phyloP scores from a whole-genome alignment of 2,329 filamentous ascomycete species.

The Tolypocladium endophyticum region DNA sequence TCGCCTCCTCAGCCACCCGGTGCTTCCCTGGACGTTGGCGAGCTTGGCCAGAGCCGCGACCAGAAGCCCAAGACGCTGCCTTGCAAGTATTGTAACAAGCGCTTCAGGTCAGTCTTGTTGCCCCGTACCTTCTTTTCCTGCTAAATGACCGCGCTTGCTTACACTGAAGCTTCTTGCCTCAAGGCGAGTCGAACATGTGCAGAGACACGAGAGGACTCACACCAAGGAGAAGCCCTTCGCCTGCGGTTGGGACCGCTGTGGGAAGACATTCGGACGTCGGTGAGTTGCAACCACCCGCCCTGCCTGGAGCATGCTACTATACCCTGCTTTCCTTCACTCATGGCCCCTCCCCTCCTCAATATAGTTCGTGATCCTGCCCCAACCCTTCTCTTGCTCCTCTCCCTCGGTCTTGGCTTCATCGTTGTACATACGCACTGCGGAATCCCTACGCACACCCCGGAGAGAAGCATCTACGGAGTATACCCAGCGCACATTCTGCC shows the following conservation, averaged over 20 bases:
- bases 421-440: not conserved
- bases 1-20: slow-evolving; percentile 20
- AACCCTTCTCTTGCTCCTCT: not conserved
- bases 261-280: slow-evolving; percentile 53
- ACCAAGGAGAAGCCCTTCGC: slow-evolving; percentile 56
- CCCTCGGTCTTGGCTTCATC: not conserved
- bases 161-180: slow-evolving; percentile 5
- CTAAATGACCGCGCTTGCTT: slow-evolving; percentile 6
- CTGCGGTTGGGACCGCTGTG: slow-evolving; percentile 48
- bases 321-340: not conserved
- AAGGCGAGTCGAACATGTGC: slow-evolving; percentile 54
- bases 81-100: slow-evolving; percentile 53
- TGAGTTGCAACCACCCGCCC: slow-evolving; percentile 25
- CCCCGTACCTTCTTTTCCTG: slow-evolving; percentile 3
- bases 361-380: not conserved
- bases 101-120: slow-evolving; percentile 41
- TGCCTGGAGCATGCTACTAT: not conserved
- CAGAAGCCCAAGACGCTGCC: slow-evolving; percentile 52
- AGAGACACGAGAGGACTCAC: slow-evolving; percentile 53
- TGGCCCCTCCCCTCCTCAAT: not conserved
- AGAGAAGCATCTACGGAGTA: not conserved
- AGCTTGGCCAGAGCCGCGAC: slow-evolving; percentile 40
- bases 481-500: not conserved
- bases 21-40: slow-evolving; percentile 23
- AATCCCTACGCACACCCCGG: not conserved